Evolutionary conservation across 108 stramenopile species (phyloP).

Genomic region (Mayamaea pseudoterrestris): DNA sequence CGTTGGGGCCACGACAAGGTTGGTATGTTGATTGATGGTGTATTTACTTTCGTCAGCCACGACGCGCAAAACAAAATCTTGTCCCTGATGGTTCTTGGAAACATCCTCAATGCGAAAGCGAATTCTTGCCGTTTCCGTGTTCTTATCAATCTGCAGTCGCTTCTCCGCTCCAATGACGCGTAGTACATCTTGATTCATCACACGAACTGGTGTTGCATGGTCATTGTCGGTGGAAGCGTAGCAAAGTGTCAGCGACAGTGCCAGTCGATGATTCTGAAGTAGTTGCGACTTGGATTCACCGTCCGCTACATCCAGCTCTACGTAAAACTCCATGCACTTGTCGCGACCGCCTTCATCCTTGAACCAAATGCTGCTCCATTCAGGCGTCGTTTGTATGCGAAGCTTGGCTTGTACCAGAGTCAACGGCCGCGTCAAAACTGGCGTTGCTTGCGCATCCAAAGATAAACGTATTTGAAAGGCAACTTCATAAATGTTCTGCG

Average conservation of each 20-base stretch:
- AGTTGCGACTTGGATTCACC: constrained; percentile 13
- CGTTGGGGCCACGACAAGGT: constrained; percentile 61
- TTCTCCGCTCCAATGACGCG: constrained; percentile 24
- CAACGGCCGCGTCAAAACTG: constrained; percentile 12
- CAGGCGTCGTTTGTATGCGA: constrained; percentile 9
- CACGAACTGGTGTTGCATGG: constrained; percentile 11
- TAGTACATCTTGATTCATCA: constrained; percentile 71
- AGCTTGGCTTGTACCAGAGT: constrained; percentile 36
- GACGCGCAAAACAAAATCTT: constrained; percentile 56
- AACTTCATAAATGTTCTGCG: too few species aligned
- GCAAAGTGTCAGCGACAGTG: constrained; percentile 21
- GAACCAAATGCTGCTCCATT: constrained; percentile 71
- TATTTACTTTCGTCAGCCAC: too few species aligned
- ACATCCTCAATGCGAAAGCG: constrained; percentile 80
- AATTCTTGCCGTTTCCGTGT: constrained; percentile 22
- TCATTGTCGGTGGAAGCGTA: constrained; percentile 8
- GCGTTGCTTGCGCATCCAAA: too few species aligned
- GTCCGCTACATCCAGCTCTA: constrained; percentile 34
- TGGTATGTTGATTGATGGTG: too few species aligned
- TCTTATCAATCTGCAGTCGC: constrained; percentile 19
- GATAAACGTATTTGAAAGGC: too few species aligned
- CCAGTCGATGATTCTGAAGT: constrained; percentile 23
- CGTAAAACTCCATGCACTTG: constrained; percentile 64
- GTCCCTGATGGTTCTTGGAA: constrained; percentile 82
- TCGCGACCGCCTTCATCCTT: constrained; percentile 89